Evolutionary conservation across 2,329 filamentous ascomycete genomes (phyloP).

Genomic region (Xylaria sp.): DNA sequence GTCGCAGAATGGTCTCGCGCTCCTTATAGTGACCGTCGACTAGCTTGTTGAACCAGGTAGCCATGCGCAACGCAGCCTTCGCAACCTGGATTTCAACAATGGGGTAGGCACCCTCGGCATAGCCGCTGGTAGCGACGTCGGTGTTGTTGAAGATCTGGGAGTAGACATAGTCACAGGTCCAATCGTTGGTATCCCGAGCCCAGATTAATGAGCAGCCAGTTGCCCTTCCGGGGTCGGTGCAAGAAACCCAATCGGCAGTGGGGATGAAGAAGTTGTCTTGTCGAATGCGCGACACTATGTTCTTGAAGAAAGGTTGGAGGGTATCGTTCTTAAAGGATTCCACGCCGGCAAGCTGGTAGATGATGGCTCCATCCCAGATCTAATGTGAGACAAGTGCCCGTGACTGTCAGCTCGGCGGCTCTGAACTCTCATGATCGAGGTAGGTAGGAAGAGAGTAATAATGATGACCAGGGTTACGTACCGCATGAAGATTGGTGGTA

Average conservation of each 20-base stretch:
- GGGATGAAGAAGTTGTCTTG: constrained; percentile 37
- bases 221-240: constrained; percentile 37
- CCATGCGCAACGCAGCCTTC: constrained; percentile 41
- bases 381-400: constrained; percentile 7
- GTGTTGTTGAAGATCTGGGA: constrained; percentile 41
- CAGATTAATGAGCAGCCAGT: constrained; percentile 33
- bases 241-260: constrained; percentile 37
- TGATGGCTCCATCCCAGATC: constrained; percentile 62
- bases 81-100: constrained; percentile 41
- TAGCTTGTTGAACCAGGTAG: constrained; percentile 40
- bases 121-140: constrained; percentile 40
- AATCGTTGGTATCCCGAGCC: constrained; percentile 42
- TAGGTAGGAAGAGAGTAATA: background rate
- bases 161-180: constrained; percentile 43
- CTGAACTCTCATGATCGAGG: background rate
- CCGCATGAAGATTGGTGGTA: constrained; percentile 60
- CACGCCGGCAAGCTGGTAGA: constrained; percentile 48
- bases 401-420: constrained; percentile 15
- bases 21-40: constrained; percentile 39
- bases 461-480: constrained; percentile 39
- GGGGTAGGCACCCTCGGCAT: constrained; percentile 38
- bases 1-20: constrained; percentile 35
- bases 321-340: constrained; percentile 38
- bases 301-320: constrained; percentile 40
- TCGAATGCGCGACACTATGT: constrained; percentile 34